Evolutionary conservation across 164 flowering plant species (phyloP), one percentile per base, ranked within the genome.

Genomic region (Saururus chinensis): DNA sequence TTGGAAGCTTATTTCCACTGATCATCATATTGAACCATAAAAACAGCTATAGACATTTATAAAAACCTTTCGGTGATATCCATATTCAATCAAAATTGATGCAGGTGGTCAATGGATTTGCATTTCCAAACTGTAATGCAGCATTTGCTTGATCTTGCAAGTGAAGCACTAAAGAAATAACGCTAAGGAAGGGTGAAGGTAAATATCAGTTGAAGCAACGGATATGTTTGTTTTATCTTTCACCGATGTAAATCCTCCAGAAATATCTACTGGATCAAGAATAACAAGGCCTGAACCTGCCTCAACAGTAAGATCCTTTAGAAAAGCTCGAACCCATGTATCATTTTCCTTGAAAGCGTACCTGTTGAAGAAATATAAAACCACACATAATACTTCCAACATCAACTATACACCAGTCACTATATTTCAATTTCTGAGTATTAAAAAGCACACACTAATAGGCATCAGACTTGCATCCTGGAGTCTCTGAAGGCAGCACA

Each of bases 231-330:
- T 86, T 72, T 88, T 91, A 68, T 91, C 97, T 63, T 85, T 95
- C 14, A 91, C 80, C 59, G 91, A 88, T 57, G 97, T 93, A 72
- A 85, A 90, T 57, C 96, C 97, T 48, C 85, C 96, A 19, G 92
- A 85, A 59, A 91, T 75, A 75, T 95, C 99, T 62, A 91, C 85
- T 26, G 97, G 97, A 71, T 90, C 93, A 69, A 95, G 88, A 80
- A 95, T 70, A 26, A 81, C 72, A 64, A 90, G 88, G 64, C 99
- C 99, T 59, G 99, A 95, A 76, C 99, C 99, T 75, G 97, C 82
- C 78, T 95, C 99, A 63, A 91, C 63, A 40, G 80, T 84, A 64
- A 95, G 73, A 82, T 87, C 95, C 78, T 95, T 95, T 60, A 95
- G 63, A 67, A 88, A 77, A 62, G 93, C 83, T 23, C 96, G 77